Evolutionary conservation across 1,284 basidiomycete genomes (phyloP), one percentile per base, ranked within the genome.

Genomic region (Sporisorium scitamineum): DNA sequence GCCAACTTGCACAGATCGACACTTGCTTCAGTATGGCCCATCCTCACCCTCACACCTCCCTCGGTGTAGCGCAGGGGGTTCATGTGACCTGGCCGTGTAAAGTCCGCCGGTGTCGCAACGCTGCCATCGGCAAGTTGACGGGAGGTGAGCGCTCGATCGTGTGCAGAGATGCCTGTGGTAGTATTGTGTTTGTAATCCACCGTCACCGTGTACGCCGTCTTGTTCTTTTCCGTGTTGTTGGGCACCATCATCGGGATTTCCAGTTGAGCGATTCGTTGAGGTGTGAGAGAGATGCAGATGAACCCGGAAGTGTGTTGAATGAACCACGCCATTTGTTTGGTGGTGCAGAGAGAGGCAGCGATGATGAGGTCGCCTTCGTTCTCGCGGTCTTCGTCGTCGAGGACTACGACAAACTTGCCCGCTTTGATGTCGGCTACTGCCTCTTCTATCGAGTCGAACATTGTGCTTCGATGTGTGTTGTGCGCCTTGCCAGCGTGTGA

Each of bases 281-380:
- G 89, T 0, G 94, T 92, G 1, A 98, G 88, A 8, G 94, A 90
- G 66, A 96, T 90, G 86, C 97, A 99, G 76, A 99, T 92, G 88
- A 94, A 99, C 0, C 97, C 96, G 83, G 66, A 66, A 2, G 80
- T 94, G 87, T 96, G 92, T 85, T 92, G 92, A 86, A 99, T 95
- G 89, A 99, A 93, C 94, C 94, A 99, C 1, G 97, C 97, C 96
- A 99, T 97, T 82, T 96, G 94, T 86, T 97, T 93, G 0, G 94
- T 94, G 22, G 94, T 94, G 76, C 93, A 75, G n/a, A 58, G 69
- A 20, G 75, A 61, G 0, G 83, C 84, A 11, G 84, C 68, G 37
- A 81, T 76, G 73, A 85, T 80, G 16, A 84, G 70, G 53, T 85
- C 84, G 22, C 84, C 84, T 62, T 85, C 84, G 61, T 85, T 85